phyloP scores from a whole-genome alignment of 768 basidiomycete species.

The Pulveroboletus ravenelii region DNA sequence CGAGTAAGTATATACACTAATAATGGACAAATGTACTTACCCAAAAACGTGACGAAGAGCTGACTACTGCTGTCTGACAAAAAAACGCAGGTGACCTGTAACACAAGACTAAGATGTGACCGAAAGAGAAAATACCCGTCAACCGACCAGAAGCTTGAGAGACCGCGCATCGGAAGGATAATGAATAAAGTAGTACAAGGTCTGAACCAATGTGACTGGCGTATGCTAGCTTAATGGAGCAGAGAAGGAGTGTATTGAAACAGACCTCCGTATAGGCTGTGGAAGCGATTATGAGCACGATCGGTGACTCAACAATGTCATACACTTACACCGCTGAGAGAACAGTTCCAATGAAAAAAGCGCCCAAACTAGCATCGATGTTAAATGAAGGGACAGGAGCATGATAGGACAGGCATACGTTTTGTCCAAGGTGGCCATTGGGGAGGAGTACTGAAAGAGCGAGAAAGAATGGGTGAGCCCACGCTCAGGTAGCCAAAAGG shows the following conservation, averaged over 20 bases:
- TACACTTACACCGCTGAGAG: constrained; percentile 45
- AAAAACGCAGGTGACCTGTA: constrained; percentile 49
- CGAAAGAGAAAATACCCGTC: neutral
- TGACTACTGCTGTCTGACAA: constrained; percentile 54
- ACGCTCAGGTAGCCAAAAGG: too few species aligned
- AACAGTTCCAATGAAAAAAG: constrained; percentile 49
- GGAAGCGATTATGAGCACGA: neutral
- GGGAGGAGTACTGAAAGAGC: too few species aligned
- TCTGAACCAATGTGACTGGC: constrained; percentile 55
- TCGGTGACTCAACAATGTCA: constrained; percentile 2
- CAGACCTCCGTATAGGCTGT: constrained; percentile 50
- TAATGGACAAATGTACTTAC: constrained; percentile 23
- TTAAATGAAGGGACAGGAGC: neutral
- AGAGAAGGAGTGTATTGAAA: neutral
- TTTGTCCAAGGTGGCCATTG: too few species aligned
- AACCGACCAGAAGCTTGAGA: constrained; percentile 43
- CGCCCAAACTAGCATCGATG: constrained; percentile 40
- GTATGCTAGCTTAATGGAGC: constrained; percentile 1
- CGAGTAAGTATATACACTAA: neutral
- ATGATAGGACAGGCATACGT: too few species aligned
- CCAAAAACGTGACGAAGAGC: constrained; percentile 49
- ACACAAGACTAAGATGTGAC: neutral
- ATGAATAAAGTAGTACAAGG: constrained; percentile 49
- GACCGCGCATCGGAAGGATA: constrained; percentile 51
- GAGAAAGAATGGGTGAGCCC: too few species aligned